Conservation (phyloP, 106 monocot genomes). For the Triglochin maritima region DNA sequence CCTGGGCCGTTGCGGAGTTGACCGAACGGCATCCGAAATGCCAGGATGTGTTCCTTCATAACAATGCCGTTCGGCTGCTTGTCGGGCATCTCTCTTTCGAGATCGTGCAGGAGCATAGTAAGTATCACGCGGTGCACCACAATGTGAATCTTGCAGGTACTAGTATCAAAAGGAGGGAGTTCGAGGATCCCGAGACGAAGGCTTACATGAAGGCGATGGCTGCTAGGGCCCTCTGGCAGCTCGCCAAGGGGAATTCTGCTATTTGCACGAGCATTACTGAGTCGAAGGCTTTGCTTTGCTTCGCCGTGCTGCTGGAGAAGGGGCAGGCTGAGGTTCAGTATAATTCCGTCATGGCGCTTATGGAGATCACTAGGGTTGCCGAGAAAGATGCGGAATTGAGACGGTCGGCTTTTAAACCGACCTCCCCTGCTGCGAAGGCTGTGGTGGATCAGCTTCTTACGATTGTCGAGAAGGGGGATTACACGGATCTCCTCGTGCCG, state of each 20-base stretch:
- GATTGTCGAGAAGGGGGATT: constrained; percentile 9
- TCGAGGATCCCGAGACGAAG: constrained; percentile 50
- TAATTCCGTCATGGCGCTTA: constrained; percentile 80
- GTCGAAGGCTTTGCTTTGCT: constrained; percentile 61
- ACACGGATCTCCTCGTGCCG: constrained; percentile 11
- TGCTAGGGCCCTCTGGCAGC: constrained; percentile 49
- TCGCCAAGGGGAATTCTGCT: constrained; percentile 43
- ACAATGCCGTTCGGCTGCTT: constrained; percentile 67
- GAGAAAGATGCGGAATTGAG: constrained; percentile 55
- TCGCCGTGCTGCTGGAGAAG: constrained; percentile 64
- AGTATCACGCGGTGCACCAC: constrained; percentile 37
- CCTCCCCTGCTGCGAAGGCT: constrained; percentile 29
- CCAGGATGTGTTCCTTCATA: constrained; percentile 30
- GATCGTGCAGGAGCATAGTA: constrained; percentile 74
- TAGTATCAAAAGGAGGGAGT: constrained; percentile 45
- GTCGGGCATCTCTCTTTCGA: constrained; percentile 67
- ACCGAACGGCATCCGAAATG: constrained; percentile 17
- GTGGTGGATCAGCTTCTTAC: constrained; percentile 15
- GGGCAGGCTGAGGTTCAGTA: constrained; percentile 47
- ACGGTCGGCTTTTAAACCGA: constrained; percentile 44
- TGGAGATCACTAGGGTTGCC: constrained; percentile 69
- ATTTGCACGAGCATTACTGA: constrained; percentile 71
- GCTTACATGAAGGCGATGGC: constrained; percentile 54
- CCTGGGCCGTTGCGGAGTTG: constrained; percentile 42
- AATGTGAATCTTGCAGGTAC: constrained; percentile 33